phyloP scores from a whole-genome alignment of 176 grass and related monocot genomes.

The Rhipidocladum racemiflorum region DNA sequence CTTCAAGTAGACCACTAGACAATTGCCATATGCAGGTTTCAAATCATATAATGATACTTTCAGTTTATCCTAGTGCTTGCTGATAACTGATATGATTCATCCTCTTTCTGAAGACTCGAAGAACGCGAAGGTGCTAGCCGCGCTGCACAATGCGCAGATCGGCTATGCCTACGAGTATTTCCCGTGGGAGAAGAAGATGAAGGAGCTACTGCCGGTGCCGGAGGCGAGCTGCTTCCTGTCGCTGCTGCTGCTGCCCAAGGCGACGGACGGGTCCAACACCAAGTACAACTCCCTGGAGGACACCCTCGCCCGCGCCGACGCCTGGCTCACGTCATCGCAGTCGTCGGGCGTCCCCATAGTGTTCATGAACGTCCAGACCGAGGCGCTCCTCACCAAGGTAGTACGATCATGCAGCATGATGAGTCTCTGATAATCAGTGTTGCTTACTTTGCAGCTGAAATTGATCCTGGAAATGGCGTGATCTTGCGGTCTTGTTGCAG shows the following conservation, averaged over 20 bases:
- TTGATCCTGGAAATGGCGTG: too few species aligned
- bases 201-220: conserved; percentile 50
- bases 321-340: conserved; percentile 75
- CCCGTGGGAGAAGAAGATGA: conserved; percentile 94
- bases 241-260: conserved; percentile 72
- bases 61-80: neutral
- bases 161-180: conserved; percentile 56
- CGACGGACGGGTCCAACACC: conserved; percentile 43
- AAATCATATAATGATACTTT: neutral
- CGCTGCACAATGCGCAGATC: conserved; percentile 57
- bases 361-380: conserved; percentile 74
- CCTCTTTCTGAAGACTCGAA: conserved; percentile 40
- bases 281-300: conserved; percentile 76
- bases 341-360: conserved; percentile 57
- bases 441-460: too few species aligned
- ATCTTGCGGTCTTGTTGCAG: neutral
- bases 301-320: conserved; percentile 74
- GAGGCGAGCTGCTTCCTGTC: conserved; percentile 65
- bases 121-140: conserved; percentile 50
- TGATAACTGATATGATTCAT: neutral
- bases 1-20: neutral
- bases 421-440: too few species aligned
- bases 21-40: neutral
- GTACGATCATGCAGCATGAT: neutral
- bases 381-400: conserved; percentile 80